phyloP scores from a whole-genome alignment of 129 eudicot species.

The Solidago caesia region DNA sequence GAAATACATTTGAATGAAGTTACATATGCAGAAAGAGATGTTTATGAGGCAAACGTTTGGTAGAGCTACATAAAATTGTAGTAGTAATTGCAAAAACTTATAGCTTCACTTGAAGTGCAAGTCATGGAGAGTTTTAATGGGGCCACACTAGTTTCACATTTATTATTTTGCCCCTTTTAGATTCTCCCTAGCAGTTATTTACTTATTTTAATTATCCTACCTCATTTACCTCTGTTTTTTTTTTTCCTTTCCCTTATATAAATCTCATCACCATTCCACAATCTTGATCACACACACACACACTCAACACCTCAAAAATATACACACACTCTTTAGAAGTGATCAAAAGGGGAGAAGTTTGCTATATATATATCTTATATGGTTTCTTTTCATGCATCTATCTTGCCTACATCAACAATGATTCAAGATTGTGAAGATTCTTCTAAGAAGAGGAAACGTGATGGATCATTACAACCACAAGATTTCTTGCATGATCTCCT shows the following conservation, averaged over 20 bases:
- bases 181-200: constrained; percentile 51
- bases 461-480: constrained; percentile 19
- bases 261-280: constrained; percentile 29
- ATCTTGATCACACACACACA: constrained; percentile 28
- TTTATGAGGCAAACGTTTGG: not conserved
- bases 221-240: constrained; percentile 26
- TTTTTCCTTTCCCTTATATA: constrained; percentile 38
- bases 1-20: constrained; percentile 22
- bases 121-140: constrained; percentile 50
- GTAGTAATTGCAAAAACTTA: constrained; percentile 51
- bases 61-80: constrained; percentile 5
- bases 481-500: constrained; percentile 25
- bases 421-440: constrained; percentile 42
- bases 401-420: constrained; percentile 39
- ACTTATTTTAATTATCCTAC: constrained; percentile 29
- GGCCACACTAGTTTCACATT: constrained; percentile 52
- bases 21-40: constrained; percentile 28
- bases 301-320: constrained; percentile 14
- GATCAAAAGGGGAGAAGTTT: not conserved
- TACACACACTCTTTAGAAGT: constrained; percentile 13
- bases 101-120: constrained; percentile 62
- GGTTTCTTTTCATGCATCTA: constrained; percentile 58
- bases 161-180: constrained; percentile 51
- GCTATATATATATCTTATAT: constrained; percentile 12
- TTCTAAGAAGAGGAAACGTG: constrained; percentile 61